Evolutionary conservation across 1,139 yeast genomes (phyloP).

Genomic region (Yamadazyma diddensiae): DNA sequence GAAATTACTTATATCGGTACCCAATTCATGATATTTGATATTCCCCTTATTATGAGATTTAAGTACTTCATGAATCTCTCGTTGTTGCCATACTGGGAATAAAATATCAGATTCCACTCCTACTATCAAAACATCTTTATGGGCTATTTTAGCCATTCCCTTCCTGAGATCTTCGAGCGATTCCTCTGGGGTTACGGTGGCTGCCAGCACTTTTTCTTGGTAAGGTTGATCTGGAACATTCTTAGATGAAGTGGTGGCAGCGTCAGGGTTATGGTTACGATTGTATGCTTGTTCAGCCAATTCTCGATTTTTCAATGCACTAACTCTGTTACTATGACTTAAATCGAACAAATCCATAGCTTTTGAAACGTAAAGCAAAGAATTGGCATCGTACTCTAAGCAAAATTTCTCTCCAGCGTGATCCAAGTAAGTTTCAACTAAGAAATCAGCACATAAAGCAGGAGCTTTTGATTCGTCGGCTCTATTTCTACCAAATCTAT

Average conservation of each 20-base stretch:
- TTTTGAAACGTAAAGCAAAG: slow-evolving; percentile 80
- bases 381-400: slow-evolving; percentile 86
- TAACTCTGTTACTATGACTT: slow-evolving; percentile 47
- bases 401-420: slow-evolving; percentile 96
- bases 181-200: slow-evolving; percentile 47
- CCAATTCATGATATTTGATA: slow-evolving; percentile 67
- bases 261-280: slow-evolving; percentile 8
- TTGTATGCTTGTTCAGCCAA: slow-evolving; percentile 29
- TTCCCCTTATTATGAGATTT: slow-evolving; percentile 25
- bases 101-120: slow-evolving; percentile 92
- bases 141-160: slow-evolving; percentile 64
- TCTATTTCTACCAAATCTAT: slow-evolving; percentile 82
- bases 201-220: slow-evolving; percentile 41
- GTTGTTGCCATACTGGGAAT: slow-evolving; percentile 94
- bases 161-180: slow-evolving; percentile 55
- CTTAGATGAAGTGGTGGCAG: not conserved
- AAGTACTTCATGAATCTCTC: slow-evolving; percentile 69
- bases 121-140: slow-evolving; percentile 68
- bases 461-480: slow-evolving; percentile 79
- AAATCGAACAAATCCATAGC: slow-evolving; percentile 94
- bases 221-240: slow-evolving; percentile 56
- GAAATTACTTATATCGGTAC: slow-evolving; percentile 70
- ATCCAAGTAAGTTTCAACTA: slow-evolving; percentile 88
- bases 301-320: slow-evolving; percentile 40
- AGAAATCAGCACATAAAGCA: slow-evolving; percentile 87